Evolutionary conservation across 2,329 filamentous ascomycete genomes (phyloP).

Genomic region (Akanthomyces lecanii): DNA sequence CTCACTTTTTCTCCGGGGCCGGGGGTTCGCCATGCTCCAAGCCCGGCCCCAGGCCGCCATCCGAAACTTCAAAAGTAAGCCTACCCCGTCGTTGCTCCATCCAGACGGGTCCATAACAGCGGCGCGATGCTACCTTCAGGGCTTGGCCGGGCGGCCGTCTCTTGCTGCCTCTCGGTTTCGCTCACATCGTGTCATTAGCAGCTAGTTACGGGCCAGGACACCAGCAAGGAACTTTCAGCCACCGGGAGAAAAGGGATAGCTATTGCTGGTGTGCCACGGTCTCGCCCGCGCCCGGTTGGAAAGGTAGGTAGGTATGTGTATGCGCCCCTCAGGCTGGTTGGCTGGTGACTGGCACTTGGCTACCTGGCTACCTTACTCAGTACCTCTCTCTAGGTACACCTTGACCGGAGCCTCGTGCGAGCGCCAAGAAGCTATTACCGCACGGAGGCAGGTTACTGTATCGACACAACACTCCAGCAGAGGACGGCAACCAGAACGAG

Average conservation of each 20-base stretch:
- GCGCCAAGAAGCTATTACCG: background rate
- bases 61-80: background rate
- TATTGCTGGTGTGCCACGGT: too few relatives aligned
- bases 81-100: background rate
- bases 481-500: background rate
- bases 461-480: too few relatives aligned
- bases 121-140: background rate
- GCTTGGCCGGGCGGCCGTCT: background rate
- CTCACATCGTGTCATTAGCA: background rate
- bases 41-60: slow-evolving; percentile 4
- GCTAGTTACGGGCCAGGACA: too few relatives aligned
- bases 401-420: background rate
- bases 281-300: background rate
- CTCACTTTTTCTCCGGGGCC: background rate
- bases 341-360: too few relatives aligned
- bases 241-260: background rate
- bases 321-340: background rate
- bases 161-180: background rate
- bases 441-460: background rate
- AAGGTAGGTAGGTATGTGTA: background rate
- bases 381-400: too few relatives aligned
- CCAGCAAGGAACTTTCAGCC: background rate
- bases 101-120: background rate
- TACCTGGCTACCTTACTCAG: too few relatives aligned
- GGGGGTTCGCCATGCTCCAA: background rate